These are phyloP conservation scores for Pyrenophora teres DNA, from an alignment of 2,329 filamentous ascomycete species.

Conservation along the genomic window DNA sequence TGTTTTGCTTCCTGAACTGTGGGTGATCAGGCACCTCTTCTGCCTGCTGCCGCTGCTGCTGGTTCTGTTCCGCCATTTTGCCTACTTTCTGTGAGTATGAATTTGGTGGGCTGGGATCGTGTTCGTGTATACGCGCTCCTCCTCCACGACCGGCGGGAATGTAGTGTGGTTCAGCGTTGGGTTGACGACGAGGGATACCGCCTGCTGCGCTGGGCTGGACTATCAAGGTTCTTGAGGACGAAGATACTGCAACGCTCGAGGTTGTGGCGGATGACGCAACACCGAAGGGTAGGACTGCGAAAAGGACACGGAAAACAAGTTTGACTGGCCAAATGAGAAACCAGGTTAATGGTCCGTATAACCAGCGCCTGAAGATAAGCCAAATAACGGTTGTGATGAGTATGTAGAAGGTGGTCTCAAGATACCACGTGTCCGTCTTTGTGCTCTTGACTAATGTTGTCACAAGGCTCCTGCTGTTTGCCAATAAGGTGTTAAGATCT, in stretches of 20 bases:
- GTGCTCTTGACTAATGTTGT: constrained; percentile 80
- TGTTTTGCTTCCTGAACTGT: constrained; percentile 29
- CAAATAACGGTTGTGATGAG: constrained; percentile 77
- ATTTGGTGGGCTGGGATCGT: constrained; percentile 44
- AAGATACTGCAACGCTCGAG: constrained; percentile 20
- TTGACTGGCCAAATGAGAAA: constrained; percentile 82
- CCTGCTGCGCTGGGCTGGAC: constrained; percentile 53
- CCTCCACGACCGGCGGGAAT: constrained; percentile 58
- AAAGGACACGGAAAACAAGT: constrained; percentile 63
- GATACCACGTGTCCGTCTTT: constrained; percentile 98
- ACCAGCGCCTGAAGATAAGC: constrained; percentile 80
- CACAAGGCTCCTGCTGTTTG: constrained; percentile 74
- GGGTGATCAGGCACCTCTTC: constrained; percentile 30
- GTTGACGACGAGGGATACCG: constrained; percentile 38
- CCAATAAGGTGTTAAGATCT: constrained; percentile 76
- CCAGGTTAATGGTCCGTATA: constrained; percentile 93
- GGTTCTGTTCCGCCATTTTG: constrained; percentile 27
- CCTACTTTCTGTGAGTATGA: constrained; percentile 45
- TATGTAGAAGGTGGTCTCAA: constrained; percentile 86
- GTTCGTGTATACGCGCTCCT: constrained; percentile 50
- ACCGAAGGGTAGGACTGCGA: constrained; percentile 62
- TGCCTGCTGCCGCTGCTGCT: constrained; percentile 26
- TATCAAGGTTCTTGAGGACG: constrained; percentile 46
- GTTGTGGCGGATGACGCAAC: constrained; percentile 28
- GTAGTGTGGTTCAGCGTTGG: constrained; percentile 41